Percentiles rank a stretch among this genome's conserved stretches.
These are phyloP conservation scores for Silene noctiflora DNA, from an alignment of 179 eudicot genomes.

Conservation along the genomic window DNA sequence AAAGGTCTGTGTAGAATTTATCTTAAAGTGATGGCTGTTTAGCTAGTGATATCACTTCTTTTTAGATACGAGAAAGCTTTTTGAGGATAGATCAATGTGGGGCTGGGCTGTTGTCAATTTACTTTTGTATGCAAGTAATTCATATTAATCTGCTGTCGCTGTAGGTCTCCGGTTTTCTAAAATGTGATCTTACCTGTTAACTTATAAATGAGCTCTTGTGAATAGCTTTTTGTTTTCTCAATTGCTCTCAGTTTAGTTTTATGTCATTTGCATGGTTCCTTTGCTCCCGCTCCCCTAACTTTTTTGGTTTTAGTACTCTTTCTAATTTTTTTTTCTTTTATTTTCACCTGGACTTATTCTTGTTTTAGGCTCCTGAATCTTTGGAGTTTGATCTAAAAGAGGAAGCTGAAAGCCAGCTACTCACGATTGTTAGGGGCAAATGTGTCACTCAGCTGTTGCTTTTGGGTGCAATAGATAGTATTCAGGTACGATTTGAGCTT, in stretches of 20 bases:
- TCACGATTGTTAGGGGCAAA: conserved; percentile 82
- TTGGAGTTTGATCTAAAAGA: conserved; percentile 50
- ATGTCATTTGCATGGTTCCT: conserved; percentile 5
- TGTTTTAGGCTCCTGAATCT: conserved; percentile 44
- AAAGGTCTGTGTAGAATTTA: neutral
- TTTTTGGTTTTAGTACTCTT: neutral
- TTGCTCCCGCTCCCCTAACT: neutral
- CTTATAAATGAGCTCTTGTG: neutral
- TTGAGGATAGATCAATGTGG: too few species aligned
- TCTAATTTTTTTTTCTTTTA: conserved; percentile 9
- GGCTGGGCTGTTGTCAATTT: neutral
- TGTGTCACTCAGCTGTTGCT: conserved; percentile 87
- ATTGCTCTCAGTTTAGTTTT: neutral
- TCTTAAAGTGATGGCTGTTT: neutral
- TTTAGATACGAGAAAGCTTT: neutral
- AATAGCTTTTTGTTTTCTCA: neutral
- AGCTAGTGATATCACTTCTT: neutral
- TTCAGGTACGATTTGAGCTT: conserved; percentile 59
- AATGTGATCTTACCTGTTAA: neutral
- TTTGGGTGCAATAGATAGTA: conserved; percentile 76
- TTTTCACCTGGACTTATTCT: conserved; percentile 22
- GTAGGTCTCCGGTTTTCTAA: neutral
- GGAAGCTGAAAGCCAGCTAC: conserved; percentile 57
- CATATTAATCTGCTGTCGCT: neutral
- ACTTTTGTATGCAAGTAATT: neutral